Base-by-base conservation (phyloP, 176 grass and related monocot species). In the Canna indica region DNA sequence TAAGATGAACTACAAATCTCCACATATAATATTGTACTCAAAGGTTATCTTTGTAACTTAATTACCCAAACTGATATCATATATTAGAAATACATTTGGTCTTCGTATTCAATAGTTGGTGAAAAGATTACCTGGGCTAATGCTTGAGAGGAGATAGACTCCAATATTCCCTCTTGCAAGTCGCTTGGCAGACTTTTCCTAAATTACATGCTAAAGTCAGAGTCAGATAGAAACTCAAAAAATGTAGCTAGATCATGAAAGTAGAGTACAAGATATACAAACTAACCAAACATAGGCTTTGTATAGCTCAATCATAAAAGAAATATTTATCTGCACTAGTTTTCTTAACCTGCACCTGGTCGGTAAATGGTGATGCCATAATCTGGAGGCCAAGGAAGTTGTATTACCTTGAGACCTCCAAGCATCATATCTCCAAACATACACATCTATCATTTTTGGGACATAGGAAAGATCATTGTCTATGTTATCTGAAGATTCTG, bases 171-270 rank as follows among this genome's bases (percentile, higher is more conserved):
- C 72, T 90, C 86, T 72, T 93, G 86, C 75, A 99, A 70, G 67
- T 81, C 87, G 80, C 54, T 84, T 57, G 94, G 94, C 59, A 99
- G 82, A 66, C 39, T 80, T 73, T 90, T 99, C 82, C 94, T 99
- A 81, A 78, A 59, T 44, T 42, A 73, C 33, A 73, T 22, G 69
- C 28, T 54, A 28, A 18, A 31, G 29, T 39, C 35, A 66, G 32
- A 66, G 22, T 24, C 4, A 38, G 33, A 8, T 39, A 39, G 22
- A 36, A 25, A 39, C 34, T 5, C 1, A 35, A 62, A 33, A 7
- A 38, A 9, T 25, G 34, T n/a, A 39, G 33, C 35, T 38, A 25
- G 34, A 66, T 36, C 20, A 39, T 39, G 17, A 24, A 38, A 66
- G 7, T 39, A 32, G 17, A 33, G 25, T 33, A 25, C 35, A n/a